Conservation (phyloP, 2,329 filamentous ascomycete species). For the Gaeumannomyces tritici region DNA sequence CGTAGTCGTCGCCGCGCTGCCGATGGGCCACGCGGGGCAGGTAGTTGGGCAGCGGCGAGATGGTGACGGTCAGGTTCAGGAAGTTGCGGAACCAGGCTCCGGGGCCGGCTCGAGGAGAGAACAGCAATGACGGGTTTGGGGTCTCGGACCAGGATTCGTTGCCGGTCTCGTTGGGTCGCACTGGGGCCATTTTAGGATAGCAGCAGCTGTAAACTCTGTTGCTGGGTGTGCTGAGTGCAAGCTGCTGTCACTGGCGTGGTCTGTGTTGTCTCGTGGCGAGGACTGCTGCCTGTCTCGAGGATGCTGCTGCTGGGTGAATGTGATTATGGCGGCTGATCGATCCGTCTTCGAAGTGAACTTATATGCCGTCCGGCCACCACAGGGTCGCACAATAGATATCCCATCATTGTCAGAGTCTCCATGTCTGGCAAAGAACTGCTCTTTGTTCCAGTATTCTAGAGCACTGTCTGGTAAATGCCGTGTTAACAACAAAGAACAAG, state of each 20-base stretch:
- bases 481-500: no score
- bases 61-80: background rate
- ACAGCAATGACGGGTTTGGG: background rate
- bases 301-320: background rate
- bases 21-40: background rate
- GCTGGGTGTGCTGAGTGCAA: no score
- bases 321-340: background rate
- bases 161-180: background rate
- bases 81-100: background rate
- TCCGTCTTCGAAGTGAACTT: background rate
- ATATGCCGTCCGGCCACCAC: background rate
- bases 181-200: background rate
- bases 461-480: no score
- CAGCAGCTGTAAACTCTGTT: no score
- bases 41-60: background rate
- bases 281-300: background rate
- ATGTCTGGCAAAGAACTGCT: background rate
- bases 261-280: background rate
- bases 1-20: no score
- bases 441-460: background rate
- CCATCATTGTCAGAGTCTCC: background rate
- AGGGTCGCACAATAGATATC: background rate
- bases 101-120: no score
- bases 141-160: background rate
- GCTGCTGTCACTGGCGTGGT: background rate